phyloP scores from a whole-genome alignment of 148 eudicot genomes.

The Camellia lanceoleosa region DNA sequence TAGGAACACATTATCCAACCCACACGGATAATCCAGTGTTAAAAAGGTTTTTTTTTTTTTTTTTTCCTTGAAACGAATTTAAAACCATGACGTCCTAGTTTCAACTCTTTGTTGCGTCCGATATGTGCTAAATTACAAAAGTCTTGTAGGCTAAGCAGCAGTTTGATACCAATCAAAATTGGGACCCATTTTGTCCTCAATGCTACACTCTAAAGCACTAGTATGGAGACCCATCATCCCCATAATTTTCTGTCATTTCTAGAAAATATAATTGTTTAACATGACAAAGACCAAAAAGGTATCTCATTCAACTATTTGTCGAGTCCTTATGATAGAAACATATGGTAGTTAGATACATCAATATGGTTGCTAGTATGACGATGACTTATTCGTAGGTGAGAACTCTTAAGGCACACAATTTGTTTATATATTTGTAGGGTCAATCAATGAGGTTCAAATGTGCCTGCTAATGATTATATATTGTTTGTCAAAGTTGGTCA shows the following conservation, averaged over 20 bases:
- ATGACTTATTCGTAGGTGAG: not conserved
- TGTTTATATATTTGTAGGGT: not conserved
- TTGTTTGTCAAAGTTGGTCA: not conserved
- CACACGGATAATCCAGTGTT: too few species aligned
- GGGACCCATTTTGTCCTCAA: too few species aligned
- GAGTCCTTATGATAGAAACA: not conserved
- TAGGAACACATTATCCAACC: too few species aligned
- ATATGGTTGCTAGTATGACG: not conserved
- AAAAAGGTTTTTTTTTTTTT: too few species aligned
- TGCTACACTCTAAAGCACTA: too few species aligned
- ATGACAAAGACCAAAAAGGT: not conserved
- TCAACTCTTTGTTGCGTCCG: too few species aligned
- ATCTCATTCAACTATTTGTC: not conserved
- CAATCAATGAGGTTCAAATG: not conserved
- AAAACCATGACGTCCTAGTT: too few species aligned
- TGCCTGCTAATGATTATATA: too few species aligned
- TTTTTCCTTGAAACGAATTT: too few species aligned
- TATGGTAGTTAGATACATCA: not conserved
- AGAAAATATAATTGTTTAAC: not conserved
- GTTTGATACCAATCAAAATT: too few species aligned
- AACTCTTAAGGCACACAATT: not conserved
- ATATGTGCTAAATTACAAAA: too few species aligned
- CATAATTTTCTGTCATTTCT: not conserved
- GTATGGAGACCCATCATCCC: not conserved
- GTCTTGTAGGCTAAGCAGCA: too few species aligned